Conservation (phyloP, 139 green algal genomes). For the Coelastrella sp. region DNA sequence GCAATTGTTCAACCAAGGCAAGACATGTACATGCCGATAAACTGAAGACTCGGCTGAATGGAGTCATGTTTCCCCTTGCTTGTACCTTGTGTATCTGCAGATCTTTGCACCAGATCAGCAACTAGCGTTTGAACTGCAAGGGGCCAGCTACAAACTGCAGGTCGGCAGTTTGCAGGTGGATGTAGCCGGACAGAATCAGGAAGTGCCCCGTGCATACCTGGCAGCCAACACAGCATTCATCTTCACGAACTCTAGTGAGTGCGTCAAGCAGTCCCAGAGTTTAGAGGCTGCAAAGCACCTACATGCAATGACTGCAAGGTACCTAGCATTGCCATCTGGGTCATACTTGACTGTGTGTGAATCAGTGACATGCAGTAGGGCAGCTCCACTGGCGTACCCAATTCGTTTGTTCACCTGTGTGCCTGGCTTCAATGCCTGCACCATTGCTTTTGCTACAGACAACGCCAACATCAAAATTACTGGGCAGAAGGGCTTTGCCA, state of each 20-base stretch:
- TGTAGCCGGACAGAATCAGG: slow-evolving; percentile 7
- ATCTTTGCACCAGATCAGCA: slow-evolving; percentile 84
- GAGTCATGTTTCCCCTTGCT: neutral
- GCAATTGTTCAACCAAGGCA: no score
- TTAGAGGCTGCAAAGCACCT: no score
- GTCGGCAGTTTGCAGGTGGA: slow-evolving; percentile 35
- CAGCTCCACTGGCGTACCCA: no score
- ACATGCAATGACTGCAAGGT: no score
- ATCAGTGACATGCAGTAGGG: no score
- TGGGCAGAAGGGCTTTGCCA: slow-evolving; percentile 78
- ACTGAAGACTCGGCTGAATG: no score
- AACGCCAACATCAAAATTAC: slow-evolving; percentile 80
- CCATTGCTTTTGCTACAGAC: neutral
- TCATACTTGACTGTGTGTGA: no score
- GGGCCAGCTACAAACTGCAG: slow-evolving; percentile 76
- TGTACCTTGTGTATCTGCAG: slow-evolving; percentile 50
- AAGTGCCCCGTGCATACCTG: slow-evolving; percentile 66
- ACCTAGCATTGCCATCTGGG: no score
- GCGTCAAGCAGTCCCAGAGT: no score
- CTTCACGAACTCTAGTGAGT: slow-evolving; percentile 71
- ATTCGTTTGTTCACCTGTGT: no score
- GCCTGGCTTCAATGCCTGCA: no score
- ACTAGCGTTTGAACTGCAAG: slow-evolving; percentile 91
- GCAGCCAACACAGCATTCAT: slow-evolving; percentile 71
- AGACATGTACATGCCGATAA: no score